Conservation (phyloP, 768 basidiomycete genomes). For the Omphalotus guepiniiformis region DNA sequence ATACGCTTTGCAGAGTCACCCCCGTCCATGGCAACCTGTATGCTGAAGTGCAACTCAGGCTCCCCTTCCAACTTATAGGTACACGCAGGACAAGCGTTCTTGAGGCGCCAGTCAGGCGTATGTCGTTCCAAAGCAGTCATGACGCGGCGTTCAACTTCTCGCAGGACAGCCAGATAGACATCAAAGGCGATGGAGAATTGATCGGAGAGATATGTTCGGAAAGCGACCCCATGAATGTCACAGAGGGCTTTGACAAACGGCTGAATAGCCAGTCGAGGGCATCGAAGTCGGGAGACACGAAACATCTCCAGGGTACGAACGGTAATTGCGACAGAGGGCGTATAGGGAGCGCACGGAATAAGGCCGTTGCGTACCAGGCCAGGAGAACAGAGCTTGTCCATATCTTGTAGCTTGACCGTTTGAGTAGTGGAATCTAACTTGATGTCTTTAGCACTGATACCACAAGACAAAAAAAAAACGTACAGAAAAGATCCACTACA, state of each 20-base stretch:
- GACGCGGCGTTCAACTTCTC: slow-evolving; percentile 7
- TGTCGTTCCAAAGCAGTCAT: slow-evolving; percentile 15
- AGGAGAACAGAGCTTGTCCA: background rate
- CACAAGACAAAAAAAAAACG: background rate
- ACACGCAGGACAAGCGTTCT: slow-evolving; percentile 24
- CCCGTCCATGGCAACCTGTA: slow-evolving; percentile 21
- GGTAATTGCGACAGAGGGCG: slow-evolving; percentile 9
- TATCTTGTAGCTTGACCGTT: no score
- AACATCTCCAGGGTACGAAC: slow-evolving; percentile 9
- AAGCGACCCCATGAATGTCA: slow-evolving; percentile 13
- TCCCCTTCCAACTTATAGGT: slow-evolving; percentile 22
- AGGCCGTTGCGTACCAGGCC: slow-evolving; percentile 11
- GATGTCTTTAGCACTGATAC: no score
- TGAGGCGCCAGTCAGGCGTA: slow-evolving; percentile 16
- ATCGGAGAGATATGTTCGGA: slow-evolving; percentile 6
- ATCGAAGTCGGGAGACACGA: slow-evolving; percentile 4
- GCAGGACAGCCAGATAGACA: slow-evolving; percentile 15
- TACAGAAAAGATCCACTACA: background rate
- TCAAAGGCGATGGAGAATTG: slow-evolving; percentile 18
- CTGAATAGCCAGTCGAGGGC: slow-evolving; percentile 15
- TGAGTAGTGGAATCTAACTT: no score
- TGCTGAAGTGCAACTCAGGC: slow-evolving; percentile 12
- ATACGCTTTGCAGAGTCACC: slow-evolving; percentile 17
- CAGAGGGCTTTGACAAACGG: slow-evolving; percentile 13
- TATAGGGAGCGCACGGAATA: slow-evolving; percentile 10